These are phyloP conservation scores for Boletales sp. DNA, from an alignment of 768 basidiomycete genomes.

Conservation along the genomic window DNA sequence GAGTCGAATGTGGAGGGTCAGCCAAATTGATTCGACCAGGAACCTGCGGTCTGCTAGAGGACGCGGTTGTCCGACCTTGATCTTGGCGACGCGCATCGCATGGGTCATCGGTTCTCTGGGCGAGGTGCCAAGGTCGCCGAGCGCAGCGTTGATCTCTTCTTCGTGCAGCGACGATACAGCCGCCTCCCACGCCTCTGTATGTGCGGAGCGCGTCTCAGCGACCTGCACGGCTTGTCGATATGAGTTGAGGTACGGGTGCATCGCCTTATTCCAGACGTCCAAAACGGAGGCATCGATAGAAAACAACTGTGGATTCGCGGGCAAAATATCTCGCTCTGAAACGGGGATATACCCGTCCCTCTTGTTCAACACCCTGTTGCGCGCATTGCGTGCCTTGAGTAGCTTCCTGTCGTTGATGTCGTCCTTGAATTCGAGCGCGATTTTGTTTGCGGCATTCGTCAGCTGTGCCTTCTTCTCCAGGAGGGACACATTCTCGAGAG, in stretches of 20 bases:
- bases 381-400: background rate
- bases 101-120: constrained; percentile 43
- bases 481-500: constrained; percentile 29
- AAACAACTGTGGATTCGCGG: constrained; percentile 21
- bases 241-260: constrained; percentile 32
- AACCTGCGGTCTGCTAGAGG: constrained; percentile 60
- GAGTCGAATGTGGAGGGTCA: constrained; percentile 51
- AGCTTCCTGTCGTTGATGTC: constrained; percentile 1
- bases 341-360: constrained; percentile 17
- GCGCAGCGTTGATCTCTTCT: constrained; percentile 38
- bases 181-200: constrained; percentile 58
- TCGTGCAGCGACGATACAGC: constrained; percentile 51
- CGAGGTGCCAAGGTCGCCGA: constrained; percentile 30
- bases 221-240: constrained; percentile 42
- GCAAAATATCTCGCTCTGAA: constrained; percentile 27
- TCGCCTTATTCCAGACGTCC: constrained; percentile 38
- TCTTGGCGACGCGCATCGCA: constrained; percentile 50
- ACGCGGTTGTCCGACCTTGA: constrained; percentile 52
- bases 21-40: constrained; percentile 58
- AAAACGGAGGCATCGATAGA: constrained; percentile 30
- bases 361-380: constrained; percentile 12
- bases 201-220: constrained; percentile 49
- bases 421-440: constrained; percentile 16
- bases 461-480: constrained; percentile 15
- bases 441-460: constrained; percentile 1